Conservation (phyloP, 805 yeast species). For the Cyberlindnera misumaiensis region DNA sequence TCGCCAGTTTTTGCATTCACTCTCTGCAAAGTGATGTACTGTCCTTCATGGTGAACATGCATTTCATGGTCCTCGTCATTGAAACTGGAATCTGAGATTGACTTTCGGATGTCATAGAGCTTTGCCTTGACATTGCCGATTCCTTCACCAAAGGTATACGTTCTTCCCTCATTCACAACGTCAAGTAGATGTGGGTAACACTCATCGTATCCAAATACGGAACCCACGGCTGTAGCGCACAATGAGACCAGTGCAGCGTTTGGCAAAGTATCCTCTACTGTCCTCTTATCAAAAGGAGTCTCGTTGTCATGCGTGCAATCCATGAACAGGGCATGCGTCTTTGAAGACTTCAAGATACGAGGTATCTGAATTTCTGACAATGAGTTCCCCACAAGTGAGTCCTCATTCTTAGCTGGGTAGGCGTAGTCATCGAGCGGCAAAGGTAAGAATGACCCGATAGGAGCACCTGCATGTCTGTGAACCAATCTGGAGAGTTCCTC, state of each 20-base stretch:
- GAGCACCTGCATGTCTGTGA: constrained; percentile 91
- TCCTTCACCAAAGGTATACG: constrained; percentile 53
- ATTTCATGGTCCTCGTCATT: constrained; percentile 67
- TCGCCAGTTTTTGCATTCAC: constrained; percentile 75
- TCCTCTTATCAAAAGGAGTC: constrained; percentile 80
- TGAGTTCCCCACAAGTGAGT: constrained; percentile 19
- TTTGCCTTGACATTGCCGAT: constrained; percentile 66
- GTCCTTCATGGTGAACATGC: constrained; percentile 92
- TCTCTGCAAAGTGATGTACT: constrained; percentile 85
- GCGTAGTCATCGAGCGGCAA: constrained; percentile 70
- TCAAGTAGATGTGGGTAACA: constrained; percentile 77
- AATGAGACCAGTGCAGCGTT: constrained; percentile 92
- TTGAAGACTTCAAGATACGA: constrained; percentile 51
- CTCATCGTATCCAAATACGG: constrained; percentile 92
- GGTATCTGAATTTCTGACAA: constrained; percentile 67
- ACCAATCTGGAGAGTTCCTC: constrained; percentile 79
- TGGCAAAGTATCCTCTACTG: constrained; percentile 90
- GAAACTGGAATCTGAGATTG: constrained; percentile 43
- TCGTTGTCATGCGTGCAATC: constrained; percentile 97
- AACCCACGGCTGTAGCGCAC: constrained; percentile 90
- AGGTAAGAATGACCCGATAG: constrained; percentile 86
- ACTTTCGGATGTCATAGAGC: constrained; percentile 50
- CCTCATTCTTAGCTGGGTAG: constrained; percentile 43
- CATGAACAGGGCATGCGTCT: constrained; percentile 95
- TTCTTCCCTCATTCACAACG: constrained; percentile 69